phyloP scores from a whole-genome alignment of 2,329 filamentous ascomycete genomes.

The Epicoccum sorghinum region DNA sequence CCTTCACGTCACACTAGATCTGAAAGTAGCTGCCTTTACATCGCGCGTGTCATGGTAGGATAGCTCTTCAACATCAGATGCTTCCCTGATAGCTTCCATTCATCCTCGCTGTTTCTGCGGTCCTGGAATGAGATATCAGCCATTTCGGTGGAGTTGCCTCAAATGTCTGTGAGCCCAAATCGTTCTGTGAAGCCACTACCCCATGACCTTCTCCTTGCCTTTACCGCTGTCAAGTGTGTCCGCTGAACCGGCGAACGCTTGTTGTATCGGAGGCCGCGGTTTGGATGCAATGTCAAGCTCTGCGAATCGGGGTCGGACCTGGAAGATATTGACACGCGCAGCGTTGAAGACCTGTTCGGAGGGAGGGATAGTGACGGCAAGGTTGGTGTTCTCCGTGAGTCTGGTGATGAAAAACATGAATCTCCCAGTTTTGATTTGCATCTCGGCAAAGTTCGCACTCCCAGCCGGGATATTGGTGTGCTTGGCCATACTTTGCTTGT shows the following conservation, averaged over 20 bases:
- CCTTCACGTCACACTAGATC: too few species aligned
- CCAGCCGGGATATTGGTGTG: slow-evolving; percentile 82
- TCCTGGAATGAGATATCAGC: background rate
- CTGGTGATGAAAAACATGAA: slow-evolving; percentile 96
- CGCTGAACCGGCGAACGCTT: slow-evolving; percentile 44
- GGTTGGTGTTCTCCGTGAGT: slow-evolving; percentile 96
- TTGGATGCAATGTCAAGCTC: slow-evolving; percentile 59
- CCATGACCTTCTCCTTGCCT: slow-evolving; percentile 24
- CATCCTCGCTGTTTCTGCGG: background rate
- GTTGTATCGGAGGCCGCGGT: slow-evolving; percentile 44
- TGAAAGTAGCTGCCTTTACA: too few species aligned
- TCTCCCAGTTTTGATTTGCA: slow-evolving; percentile 77
- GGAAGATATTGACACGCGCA: slow-evolving; percentile 86
- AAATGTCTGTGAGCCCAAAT: too few species aligned
- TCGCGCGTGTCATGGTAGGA: too few species aligned
- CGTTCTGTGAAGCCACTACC: background rate
- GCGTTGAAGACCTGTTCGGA: slow-evolving; percentile 91
- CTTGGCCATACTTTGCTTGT: slow-evolving; percentile 80
- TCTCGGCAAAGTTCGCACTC: slow-evolving; percentile 78
- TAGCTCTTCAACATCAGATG: too few species aligned
- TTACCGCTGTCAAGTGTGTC: slow-evolving; percentile 33
- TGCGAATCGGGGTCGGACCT: slow-evolving; percentile 82
- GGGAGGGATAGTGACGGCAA: slow-evolving; percentile 88
- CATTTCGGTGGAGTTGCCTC: too few species aligned
- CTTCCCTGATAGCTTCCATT: background rate